Conservation (phyloP, 1,284 basidiomycete species). For the Ganoderma sinense region DNA sequence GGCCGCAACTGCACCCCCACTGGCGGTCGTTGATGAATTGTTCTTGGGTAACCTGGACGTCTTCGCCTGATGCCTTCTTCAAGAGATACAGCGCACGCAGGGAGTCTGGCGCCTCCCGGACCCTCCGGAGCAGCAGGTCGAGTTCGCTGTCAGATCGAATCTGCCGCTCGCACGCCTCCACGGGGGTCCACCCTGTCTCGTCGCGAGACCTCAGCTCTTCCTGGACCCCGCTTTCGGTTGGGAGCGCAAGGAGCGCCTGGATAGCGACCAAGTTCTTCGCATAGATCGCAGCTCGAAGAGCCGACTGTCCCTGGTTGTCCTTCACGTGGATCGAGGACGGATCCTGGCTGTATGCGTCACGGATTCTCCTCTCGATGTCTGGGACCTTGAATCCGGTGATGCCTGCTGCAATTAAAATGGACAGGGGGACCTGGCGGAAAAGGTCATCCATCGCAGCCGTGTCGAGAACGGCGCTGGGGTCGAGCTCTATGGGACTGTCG, state of each 20-base stretch:
- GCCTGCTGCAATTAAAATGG: background rate
- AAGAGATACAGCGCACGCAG: background rate
- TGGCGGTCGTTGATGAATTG: conserved; percentile 8
- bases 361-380: conserved; percentile 6
- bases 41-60: background rate
- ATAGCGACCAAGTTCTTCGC: conserved; percentile 5
- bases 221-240: conserved; percentile 2
- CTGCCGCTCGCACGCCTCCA: conserved; percentile 16
- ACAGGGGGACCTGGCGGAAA: background rate
- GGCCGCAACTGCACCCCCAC: conserved; percentile 32
- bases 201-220: conserved; percentile 15
- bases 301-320: conserved; percentile 12
- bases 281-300: conserved; percentile 18
- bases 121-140: background rate
- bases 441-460: background rate
- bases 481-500: background rate
- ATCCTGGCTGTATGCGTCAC: conserved; percentile 3
- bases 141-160: conserved; percentile 9
- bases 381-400: background rate
- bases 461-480: background rate
- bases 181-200: conserved; percentile 19
- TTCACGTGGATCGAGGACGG: conserved; percentile 8
- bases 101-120: background rate
- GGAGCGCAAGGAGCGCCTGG: conserved; percentile 14
- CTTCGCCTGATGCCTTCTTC: background rate